phyloP scores from a whole-genome alignment of 441 rosid species.

The Lagerstroemia fauriei region DNA sequence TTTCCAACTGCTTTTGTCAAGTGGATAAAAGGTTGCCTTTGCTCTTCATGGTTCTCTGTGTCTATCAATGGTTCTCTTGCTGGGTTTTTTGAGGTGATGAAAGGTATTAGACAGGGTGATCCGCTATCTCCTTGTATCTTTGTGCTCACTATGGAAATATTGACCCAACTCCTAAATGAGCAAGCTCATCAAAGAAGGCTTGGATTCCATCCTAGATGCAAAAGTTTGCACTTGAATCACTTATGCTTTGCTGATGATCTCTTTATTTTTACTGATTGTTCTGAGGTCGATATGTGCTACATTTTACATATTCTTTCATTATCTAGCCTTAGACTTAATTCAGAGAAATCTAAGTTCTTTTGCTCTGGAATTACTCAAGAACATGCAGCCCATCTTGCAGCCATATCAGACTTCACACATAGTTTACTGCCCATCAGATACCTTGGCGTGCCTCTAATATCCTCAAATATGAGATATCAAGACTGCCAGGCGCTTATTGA shows the following conservation, averaged over 20 bases:
- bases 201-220: neutral
- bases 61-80: neutral
- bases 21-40: neutral
- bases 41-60: neutral
- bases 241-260: neutral
- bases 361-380: neutral
- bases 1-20: neutral
- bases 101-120: neutral
- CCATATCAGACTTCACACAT: neutral
- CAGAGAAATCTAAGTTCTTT: neutral
- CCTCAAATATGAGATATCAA: neutral
- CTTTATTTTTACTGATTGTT: neutral
- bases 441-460: neutral
- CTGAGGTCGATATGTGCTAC: neutral
- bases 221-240: neutral
- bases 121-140: neutral
- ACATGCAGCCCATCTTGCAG: neutral
- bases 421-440: neutral
- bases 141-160: neutral
- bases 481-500: neutral
- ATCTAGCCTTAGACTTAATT: neutral
- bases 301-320: neutral
- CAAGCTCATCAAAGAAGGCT: neutral
- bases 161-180: neutral
- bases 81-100: neutral